Evolutionary conservation across 495 filamentous ascomycete species (phyloP).

Genomic region (Cudoniella acicularis): DNA sequence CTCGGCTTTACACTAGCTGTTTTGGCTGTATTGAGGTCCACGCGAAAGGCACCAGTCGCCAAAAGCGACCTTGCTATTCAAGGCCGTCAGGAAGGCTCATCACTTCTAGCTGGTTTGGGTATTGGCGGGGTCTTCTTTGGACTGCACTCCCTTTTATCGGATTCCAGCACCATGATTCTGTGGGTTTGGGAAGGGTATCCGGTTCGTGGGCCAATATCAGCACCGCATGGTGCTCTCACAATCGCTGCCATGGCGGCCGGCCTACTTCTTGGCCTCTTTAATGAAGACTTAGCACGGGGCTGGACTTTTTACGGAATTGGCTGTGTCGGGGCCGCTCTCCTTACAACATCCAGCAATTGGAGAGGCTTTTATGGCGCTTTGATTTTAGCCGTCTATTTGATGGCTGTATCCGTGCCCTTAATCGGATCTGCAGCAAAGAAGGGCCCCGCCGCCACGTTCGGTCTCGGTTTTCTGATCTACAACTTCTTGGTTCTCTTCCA

Average conservation of each 20-base stretch:
- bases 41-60: constrained; percentile 51
- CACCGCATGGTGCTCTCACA: constrained; percentile 80
- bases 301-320: constrained; percentile 82
- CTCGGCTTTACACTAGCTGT: constrained; percentile 72
- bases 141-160: constrained; percentile 90
- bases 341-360: constrained; percentile 82
- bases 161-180: constrained; percentile 97
- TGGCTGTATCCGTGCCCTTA: constrained; percentile 75
- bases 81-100: constrained; percentile 56
- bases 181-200: constrained; percentile 99
- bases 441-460: constrained; percentile 74
- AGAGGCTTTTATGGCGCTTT: constrained; percentile 85
- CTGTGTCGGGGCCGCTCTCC: constrained; percentile 71
- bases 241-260: constrained; percentile 84
- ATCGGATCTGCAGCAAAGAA: constrained; percentile 71
- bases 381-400: constrained; percentile 69
- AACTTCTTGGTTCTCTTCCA: constrained; percentile 90
- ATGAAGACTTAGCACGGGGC: constrained; percentile 62
- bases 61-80: constrained; percentile 38
- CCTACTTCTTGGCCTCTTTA: constrained; percentile 71
- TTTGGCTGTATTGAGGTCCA: constrained; percentile 68
- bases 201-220: constrained; percentile 82
- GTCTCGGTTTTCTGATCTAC: constrained; percentile 82
- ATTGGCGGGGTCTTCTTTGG: constrained; percentile 83
- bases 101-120: constrained; percentile 68